phyloP scores from a whole-genome alignment of 1,284 basidiomycete species.

The Fomes fomentarius region DNA sequence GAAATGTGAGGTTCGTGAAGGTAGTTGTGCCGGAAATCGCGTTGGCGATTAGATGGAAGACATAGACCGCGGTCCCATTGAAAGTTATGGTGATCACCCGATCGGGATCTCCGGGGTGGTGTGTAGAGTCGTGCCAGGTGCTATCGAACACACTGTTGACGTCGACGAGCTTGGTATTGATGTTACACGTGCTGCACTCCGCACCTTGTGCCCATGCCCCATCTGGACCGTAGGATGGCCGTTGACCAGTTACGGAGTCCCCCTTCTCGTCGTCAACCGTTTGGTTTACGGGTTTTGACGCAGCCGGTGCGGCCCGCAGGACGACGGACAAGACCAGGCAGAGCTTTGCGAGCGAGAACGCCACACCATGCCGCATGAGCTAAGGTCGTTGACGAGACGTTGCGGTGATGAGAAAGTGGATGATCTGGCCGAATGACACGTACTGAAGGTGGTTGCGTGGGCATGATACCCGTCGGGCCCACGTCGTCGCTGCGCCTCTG shows the following conservation, averaged over 20 bases:
- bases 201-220: slow-evolving; percentile 9
- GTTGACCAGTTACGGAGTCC: neutral
- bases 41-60: slow-evolving; percentile 16
- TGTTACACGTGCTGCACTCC: slow-evolving; percentile 5
- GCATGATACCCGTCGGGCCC: neutral
- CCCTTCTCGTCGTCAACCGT: slow-evolving; percentile 19
- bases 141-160: neutral
- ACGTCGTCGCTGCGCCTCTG: neutral
- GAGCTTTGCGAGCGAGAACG: neutral
- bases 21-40: neutral
- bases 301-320: neutral
- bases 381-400: neutral
- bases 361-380: neutral
- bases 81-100: slow-evolving; percentile 1
- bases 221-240: slow-evolving; percentile 3
- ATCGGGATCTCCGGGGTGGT: neutral
- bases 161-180: neutral
- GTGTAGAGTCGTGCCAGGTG: slow-evolving; percentile 19
- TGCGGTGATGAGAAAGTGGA: neutral
- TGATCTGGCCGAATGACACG: neutral
- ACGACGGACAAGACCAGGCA: neutral
- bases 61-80: slow-evolving; percentile 12
- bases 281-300: neutral
- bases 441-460: neutral
- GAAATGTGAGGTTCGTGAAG: slow-evolving; percentile 15